phyloP scores from a whole-genome alignment of 2,329 filamentous ascomycete genomes.

The Aspergillus intermedius region DNA sequence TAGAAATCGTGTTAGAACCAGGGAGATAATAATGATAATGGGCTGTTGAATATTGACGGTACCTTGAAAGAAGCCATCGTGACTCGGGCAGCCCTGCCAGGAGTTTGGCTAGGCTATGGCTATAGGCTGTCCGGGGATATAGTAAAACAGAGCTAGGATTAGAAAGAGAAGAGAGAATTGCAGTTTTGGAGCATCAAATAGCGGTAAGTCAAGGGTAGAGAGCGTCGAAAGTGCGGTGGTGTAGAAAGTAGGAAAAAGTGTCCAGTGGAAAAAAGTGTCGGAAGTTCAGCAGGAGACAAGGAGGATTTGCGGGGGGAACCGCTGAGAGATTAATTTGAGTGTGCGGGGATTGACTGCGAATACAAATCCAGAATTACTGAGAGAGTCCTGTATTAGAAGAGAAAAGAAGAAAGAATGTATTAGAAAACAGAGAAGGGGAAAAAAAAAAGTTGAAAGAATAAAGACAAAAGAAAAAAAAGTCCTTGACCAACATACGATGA shows the following conservation, averaged over 20 bases:
- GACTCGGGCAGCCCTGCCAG: slow-evolving; percentile 13
- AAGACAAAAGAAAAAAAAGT: background rate
- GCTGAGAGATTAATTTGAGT: slow-evolving; percentile 6
- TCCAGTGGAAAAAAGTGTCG: background rate
- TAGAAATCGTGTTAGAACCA: slow-evolving; percentile 1
- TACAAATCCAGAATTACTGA: background rate
- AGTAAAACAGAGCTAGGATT: background rate
- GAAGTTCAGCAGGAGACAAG: background rate
- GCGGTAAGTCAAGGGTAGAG: background rate
- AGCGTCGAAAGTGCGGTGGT: background rate
- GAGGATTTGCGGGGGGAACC: background rate
- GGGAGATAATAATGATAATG: no score
- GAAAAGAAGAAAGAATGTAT: background rate
- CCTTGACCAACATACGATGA: background rate
- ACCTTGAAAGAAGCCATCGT: slow-evolving; percentile 39
- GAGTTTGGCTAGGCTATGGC: background rate
- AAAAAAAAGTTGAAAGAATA: background rate
- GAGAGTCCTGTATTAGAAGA: no score
- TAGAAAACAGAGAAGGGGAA: background rate
- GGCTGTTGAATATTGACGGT: slow-evolving; percentile 2
- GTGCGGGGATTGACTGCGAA: slow-evolving; percentile 1
- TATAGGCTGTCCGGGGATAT: background rate
- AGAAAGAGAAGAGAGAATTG: background rate
- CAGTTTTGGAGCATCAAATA: no score
- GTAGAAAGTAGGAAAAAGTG: background rate